Base-by-base conservation (phyloP, 164 flowering plant species). In the Brasenia schreberi region DNA sequence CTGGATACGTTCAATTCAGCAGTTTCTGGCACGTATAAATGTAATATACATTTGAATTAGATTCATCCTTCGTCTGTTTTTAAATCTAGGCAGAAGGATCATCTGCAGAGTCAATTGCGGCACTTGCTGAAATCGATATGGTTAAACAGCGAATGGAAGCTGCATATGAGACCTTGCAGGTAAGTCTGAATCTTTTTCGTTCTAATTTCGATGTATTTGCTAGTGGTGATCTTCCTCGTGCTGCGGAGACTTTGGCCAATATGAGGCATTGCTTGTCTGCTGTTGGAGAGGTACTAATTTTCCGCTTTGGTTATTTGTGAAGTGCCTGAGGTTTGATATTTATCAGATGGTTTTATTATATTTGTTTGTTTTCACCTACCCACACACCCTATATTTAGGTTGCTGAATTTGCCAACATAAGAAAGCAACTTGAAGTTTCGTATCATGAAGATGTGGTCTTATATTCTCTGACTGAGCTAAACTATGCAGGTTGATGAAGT, bases 211-310 rank as follows among this genome's bases (percentile, higher is more conserved):
- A 88, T 83, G 97, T 95, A n/a, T 95, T 95, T 90, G 89, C 96
- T 19, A 92, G 96, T 79, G 97, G 98, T 10, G 98, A 95, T 81
- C 97, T 95, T 79, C 87, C 98, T 62, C 86, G 87, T 7, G 97
- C 95, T 76, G 97, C 98, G 6, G 97, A 95, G 75, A 88, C 98
- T 18, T 83, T 95, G 81, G 98, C 99, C 56, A 95, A 86, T 65
- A 95, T 95, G 99, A 88, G 99, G 75, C 96, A 90, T 70, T 92
- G 99, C 80, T 82, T 95, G 68, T 84, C 96, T 72, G 99, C 98
- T 64, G 99, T 95, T 64, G 98, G 99, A 44, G 99, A 95, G 95
- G 99, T 33, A 3, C 39, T 33, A 33, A 33, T 33, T 33, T 33
- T 64, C 23, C 44, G 52, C 59, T 56, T 56, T 56, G 17, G 14